Conservation (phyloP, 2,329 filamentous ascomycete genomes). For the Aureobasidium vineae region DNA sequence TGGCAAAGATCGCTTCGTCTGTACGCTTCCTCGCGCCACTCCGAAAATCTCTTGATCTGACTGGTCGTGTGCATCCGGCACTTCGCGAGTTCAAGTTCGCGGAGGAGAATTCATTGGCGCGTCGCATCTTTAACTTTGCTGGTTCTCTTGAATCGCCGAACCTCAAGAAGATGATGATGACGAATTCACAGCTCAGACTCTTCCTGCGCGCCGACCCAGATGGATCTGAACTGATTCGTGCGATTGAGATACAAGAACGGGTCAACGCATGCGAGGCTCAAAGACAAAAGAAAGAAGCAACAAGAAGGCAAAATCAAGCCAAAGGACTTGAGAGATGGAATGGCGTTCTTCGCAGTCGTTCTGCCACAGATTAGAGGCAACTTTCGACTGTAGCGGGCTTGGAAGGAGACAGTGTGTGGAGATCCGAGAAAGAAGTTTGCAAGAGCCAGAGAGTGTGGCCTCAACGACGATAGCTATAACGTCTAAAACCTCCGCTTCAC, state of each 20-base stretch:
- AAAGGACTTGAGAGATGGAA: slow-evolving; percentile 3
- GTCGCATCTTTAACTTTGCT: neutral
- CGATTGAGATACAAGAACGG: too few relatives aligned
- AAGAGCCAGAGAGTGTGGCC: too few relatives aligned
- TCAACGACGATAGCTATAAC: neutral
- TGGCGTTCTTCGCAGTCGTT: neutral
- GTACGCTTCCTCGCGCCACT: neutral
- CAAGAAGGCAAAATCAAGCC: neutral
- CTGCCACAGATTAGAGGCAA: neutral
- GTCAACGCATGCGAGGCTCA: too few relatives aligned
- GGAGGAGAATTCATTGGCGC: neutral
- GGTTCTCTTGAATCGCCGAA: neutral
- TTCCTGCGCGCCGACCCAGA: too few relatives aligned
- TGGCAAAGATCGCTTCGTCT: neutral
- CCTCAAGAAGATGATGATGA: too few relatives aligned
- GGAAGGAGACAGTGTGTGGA: too few relatives aligned
- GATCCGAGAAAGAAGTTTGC: neutral
- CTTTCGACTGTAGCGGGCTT: too few relatives aligned
- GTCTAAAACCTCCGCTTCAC: neutral
- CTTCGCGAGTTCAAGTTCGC: neutral
- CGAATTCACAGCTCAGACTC: too few relatives aligned
- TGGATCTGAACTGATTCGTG: too few relatives aligned
- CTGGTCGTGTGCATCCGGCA: neutral
- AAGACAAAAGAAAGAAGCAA: neutral
- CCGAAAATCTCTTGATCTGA: neutral